Conservation (phyloP, 176 grass and related monocot species). For the Pontederia paniculata region DNA sequence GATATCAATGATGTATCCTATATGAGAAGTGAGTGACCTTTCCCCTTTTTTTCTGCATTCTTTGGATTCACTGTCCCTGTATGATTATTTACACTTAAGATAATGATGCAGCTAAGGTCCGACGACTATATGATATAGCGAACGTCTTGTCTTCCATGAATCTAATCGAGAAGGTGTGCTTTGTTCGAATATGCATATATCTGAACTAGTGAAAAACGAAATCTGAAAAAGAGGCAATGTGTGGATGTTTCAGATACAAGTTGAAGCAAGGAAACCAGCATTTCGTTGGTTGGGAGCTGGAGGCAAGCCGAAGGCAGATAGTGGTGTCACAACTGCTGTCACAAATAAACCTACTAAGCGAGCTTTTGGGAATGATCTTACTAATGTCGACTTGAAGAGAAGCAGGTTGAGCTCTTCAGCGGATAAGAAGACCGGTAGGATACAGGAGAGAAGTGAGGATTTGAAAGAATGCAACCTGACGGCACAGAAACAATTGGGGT, state of each 20-base stretch:
- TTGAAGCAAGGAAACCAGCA: conserved; percentile 57
- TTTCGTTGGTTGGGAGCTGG: conserved; percentile 63
- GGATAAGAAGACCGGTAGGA: conserved; percentile 32
- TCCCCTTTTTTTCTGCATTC: not conserved
- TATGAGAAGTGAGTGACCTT: conserved; percentile 58
- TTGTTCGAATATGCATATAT: not conserved
- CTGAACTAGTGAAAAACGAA: not conserved
- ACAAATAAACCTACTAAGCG: conserved; percentile 45
- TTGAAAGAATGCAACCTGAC: conserved; percentile 41
- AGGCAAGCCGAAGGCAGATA: conserved; percentile 25
- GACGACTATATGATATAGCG: conserved; percentile 83
- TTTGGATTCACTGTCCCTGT: not conserved
- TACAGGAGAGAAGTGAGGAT: conserved; percentile 21
- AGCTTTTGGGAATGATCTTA: conserved; percentile 72
- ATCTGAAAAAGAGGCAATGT: conserved; percentile 1
- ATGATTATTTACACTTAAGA: conserved; percentile 2
- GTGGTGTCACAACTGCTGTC: conserved; percentile 22
- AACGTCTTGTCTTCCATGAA: conserved; percentile 77
- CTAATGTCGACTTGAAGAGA: conserved; percentile 44
- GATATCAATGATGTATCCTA: conserved; percentile 55
- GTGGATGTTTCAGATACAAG: conserved; percentile 43
- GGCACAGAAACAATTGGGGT: conserved; percentile 24
- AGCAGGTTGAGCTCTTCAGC: conserved; percentile 22
- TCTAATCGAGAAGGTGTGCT: conserved; percentile 67
- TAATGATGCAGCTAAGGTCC: conserved; percentile 56